A percentile compares a stretch with the other conserved stretches of the same genome.
These are phyloP conservation scores for Lachnellula hyalina DNA, from an alignment of 2,329 filamentous ascomycete genomes.

Conservation along the genomic window DNA sequence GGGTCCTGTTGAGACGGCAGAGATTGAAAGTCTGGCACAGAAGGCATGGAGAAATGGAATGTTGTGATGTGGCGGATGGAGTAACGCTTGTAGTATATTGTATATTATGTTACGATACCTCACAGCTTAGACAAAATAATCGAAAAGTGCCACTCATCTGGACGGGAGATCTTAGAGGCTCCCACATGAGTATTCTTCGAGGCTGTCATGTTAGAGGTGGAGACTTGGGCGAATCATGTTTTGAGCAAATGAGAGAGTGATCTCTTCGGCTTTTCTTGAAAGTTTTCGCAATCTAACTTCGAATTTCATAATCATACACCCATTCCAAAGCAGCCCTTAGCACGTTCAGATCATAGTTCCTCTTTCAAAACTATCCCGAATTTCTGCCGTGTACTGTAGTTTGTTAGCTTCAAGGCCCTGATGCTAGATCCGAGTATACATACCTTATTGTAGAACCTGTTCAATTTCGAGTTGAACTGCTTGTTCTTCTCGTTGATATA, in stretches of 20 bases:
- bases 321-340: neutral
- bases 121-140: neutral
- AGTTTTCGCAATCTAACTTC: neutral
- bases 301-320: neutral
- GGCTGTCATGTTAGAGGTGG: no score
- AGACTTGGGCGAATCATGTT: neutral
- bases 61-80: conserved; percentile 40
- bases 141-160: conserved; percentile 1
- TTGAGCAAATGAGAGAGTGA: neutral
- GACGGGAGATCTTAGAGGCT: no score
- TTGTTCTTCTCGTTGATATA: conserved; percentile 99
- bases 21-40: conserved; percentile 76
- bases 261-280: conserved; percentile 1
- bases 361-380: conserved; percentile 94
- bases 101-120: conserved; percentile 1
- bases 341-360: conserved; percentile 77
- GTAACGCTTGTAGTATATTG: neutral
- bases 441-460: conserved; percentile 91
- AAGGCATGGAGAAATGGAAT: conserved; percentile 87
- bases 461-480: conserved; percentile 97
- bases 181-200: no score
- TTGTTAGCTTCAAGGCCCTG: conserved; percentile 20
- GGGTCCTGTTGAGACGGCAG: conserved; percentile 70
- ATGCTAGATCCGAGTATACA: conserved; percentile 14
- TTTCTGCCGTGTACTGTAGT: conserved; percentile 79